Conservation (phyloP, 2,329 filamentous ascomycete species). For the Fusarium acutatum region DNA sequence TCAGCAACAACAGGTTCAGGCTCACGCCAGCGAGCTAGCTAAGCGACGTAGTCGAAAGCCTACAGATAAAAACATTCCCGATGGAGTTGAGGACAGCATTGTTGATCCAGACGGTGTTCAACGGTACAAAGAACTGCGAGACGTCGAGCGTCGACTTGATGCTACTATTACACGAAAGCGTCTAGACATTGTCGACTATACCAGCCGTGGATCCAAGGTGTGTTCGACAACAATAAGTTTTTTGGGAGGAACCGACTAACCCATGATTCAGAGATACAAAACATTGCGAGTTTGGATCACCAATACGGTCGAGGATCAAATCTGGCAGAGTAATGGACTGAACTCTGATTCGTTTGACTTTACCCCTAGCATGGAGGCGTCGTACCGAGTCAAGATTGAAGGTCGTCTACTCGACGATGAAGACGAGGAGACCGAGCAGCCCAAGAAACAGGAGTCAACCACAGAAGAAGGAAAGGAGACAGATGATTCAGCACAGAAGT, state of each 20-base stretch:
- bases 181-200: conserved; percentile 85
- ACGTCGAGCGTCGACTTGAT: conserved; percentile 88
- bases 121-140: conserved; percentile 84
- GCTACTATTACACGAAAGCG: conserved; percentile 94
- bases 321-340: conserved; percentile 80
- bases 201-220: conserved; percentile 77
- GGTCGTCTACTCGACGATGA: conserved; percentile 81
- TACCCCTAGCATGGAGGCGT: conserved; percentile 77
- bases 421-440: conserved; percentile 63
- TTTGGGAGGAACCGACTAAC: conserved; percentile 1
- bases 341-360: conserved; percentile 85
- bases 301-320: conserved; percentile 93
- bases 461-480: conserved; percentile 42
- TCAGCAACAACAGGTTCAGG: conserved; percentile 61
- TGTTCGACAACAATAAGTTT: neutral
- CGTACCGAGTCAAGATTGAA: conserved; percentile 91
- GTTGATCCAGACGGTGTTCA: conserved; percentile 80
- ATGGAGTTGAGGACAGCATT: conserved; percentile 83
- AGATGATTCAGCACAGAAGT: conserved; percentile 45
- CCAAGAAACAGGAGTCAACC: conserved; percentile 52
- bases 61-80: conserved; percentile 93
- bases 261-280: conserved; percentile 68
- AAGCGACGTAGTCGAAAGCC: conserved; percentile 88
- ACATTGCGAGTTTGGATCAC: conserved; percentile 93
- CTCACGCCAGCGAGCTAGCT: conserved; percentile 69